These are phyloP conservation scores for Marasmius fiardii DNA, from an alignment of 1,284 basidiomycete species.

Conservation along the genomic window DNA sequence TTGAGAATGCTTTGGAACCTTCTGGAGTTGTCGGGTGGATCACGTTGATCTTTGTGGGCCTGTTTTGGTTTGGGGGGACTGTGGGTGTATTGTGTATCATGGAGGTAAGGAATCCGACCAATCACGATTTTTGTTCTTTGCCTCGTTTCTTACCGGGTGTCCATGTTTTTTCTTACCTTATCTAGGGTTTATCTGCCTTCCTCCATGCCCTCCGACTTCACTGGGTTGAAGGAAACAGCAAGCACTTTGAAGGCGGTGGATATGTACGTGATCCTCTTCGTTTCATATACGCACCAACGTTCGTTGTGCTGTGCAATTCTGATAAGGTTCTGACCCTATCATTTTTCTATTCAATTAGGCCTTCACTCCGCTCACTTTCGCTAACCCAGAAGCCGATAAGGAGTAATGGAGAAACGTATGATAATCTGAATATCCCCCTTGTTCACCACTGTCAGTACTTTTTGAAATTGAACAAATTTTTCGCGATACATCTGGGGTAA, in stretches of 20 bases:
- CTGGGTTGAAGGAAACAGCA: conserved; percentile 98
- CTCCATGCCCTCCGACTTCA: conserved; percentile 95
- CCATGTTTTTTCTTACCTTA: conserved; percentile 8
- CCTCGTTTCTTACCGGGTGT: background rate
- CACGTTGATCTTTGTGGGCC: conserved; percentile 62
- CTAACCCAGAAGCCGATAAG: conserved; percentile 36
- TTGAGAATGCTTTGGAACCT: conserved; percentile 58
- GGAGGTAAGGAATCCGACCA: conserved; percentile 63
- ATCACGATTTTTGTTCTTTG: conserved; percentile 2
- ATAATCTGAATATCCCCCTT: background rate
- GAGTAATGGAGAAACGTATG: conserved; percentile 22
- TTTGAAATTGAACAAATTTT: no score
- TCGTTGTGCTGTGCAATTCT: conserved; percentile 9
- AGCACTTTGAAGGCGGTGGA: conserved; percentile 91
- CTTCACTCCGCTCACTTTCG: conserved; percentile 68
- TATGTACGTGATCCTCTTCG: conserved; percentile 58
- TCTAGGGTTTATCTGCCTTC: conserved; percentile 88
- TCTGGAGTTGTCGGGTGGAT: conserved; percentile 57
- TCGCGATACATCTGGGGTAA: no score
- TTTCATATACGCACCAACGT: background rate
- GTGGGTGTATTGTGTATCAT: conserved; percentile 84
- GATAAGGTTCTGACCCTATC: conserved; percentile 28
- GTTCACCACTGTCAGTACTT: no score
- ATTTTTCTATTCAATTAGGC: conserved; percentile 38
- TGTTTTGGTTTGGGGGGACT: conserved; percentile 83